Evolutionary conservation across 106 monocot genomes (phyloP).

Genomic region (Acorus gramineus): DNA sequence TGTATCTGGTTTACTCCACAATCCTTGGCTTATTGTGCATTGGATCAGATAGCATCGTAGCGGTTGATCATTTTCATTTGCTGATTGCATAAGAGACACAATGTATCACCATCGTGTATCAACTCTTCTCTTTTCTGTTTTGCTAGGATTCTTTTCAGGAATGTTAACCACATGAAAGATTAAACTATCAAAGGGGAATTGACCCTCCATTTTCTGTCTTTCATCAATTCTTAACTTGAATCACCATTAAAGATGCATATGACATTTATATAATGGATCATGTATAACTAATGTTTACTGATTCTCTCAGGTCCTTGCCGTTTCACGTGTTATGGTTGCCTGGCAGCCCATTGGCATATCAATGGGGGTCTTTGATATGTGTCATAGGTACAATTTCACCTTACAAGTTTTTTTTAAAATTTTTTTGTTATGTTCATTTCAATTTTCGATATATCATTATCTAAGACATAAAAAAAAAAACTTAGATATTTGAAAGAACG

Average conservation of each 20-base stretch:
- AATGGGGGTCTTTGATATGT: conserved; percentile 93
- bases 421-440: background rate
- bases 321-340: conserved; percentile 86
- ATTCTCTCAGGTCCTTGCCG: conserved; percentile 62
- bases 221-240: no score
- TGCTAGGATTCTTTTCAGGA: no score
- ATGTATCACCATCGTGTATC: no score
- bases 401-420: background rate
- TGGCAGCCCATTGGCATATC: conserved; percentile 92
- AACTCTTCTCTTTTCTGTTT: no score
- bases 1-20: no score
- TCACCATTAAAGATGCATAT: background rate
- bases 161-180: no score
- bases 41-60: no score
- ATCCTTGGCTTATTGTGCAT: no score
- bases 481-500: conserved; percentile 83
- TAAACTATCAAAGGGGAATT: no score
- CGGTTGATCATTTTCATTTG: no score
- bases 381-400: conserved; percentile 40
- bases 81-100: no score
- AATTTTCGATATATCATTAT: background rate
- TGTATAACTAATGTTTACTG: background rate
- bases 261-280: background rate
- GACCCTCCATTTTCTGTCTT: no score
- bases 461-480: conserved; percentile 1